Evolutionary conservation across 345 rosid species (phyloP).

Genomic region (Populus deltoides): DNA sequence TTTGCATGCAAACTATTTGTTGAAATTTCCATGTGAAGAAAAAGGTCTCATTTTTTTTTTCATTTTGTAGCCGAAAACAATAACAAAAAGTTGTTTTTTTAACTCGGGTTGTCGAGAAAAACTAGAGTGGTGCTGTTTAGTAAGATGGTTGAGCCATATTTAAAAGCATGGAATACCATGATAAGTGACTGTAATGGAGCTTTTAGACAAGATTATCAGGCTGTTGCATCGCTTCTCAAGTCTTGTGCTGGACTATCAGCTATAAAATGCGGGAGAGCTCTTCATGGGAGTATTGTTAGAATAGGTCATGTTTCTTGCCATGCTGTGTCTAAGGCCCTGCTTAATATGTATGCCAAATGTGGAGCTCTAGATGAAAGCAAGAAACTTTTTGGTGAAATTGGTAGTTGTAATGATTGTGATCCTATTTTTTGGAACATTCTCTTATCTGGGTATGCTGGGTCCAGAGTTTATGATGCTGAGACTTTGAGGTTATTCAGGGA

Average conservation of each 20-base stretch:
- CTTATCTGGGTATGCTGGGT: slow-evolving; percentile 59
- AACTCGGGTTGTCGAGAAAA: background rate
- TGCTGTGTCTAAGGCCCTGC: slow-evolving; percentile 61
- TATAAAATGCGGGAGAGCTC: slow-evolving; percentile 44
- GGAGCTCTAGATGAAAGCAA: slow-evolving; percentile 52
- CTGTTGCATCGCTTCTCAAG: slow-evolving; percentile 52
- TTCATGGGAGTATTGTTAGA: slow-evolving; percentile 47
- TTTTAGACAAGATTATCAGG: slow-evolving; percentile 40
- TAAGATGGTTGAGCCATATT: slow-evolving; percentile 39
- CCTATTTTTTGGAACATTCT: slow-evolving; percentile 81
- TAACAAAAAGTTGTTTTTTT: background rate
- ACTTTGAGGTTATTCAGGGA: slow-evolving; percentile 47
- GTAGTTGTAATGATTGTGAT: slow-evolving; percentile 26
- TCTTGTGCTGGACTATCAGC: slow-evolving; percentile 53
- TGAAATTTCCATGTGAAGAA: no score
- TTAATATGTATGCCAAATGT: slow-evolving; percentile 76
- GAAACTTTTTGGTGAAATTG: slow-evolving; percentile 54
- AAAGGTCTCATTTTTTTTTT: background rate
- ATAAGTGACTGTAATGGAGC: slow-evolving; percentile 13
- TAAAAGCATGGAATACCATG: slow-evolving; percentile 18
- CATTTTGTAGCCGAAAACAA: background rate
- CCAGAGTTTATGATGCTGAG: slow-evolving; percentile 39
- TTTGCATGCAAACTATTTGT: no score
- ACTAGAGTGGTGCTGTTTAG: slow-evolving; percentile 30
- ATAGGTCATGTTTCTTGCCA: slow-evolving; percentile 51